These are phyloP conservation scores for Ceratonia siliqua DNA, from an alignment of 306 rosid genomes.

Conservation along the genomic window DNA sequence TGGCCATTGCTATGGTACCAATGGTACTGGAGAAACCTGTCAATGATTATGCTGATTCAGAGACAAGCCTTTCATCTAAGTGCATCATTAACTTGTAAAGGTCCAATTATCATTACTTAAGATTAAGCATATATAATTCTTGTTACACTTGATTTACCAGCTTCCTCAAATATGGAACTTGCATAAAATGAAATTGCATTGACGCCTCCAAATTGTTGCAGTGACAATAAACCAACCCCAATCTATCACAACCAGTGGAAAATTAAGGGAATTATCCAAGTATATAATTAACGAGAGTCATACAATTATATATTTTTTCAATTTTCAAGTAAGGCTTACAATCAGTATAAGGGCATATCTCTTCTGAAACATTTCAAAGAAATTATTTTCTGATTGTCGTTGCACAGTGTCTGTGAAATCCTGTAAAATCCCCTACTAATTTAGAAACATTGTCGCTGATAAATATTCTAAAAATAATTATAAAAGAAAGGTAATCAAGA, in stretches of 20 bases:
- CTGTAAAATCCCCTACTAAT: background rate
- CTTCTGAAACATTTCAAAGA: conserved; percentile 37
- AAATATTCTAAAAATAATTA: background rate
- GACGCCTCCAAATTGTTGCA: conserved; percentile 13
- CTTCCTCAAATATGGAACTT: conserved; percentile 23
- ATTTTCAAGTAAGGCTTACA: conserved; percentile 5
- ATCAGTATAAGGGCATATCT: conserved; percentile 28
- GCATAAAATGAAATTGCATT: conserved; percentile 7
- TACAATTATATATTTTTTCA: background rate
- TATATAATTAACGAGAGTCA: background rate
- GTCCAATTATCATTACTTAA: background rate
- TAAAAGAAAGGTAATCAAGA: background rate
- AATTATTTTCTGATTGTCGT: background rate
- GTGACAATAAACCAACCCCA: conserved; percentile 28
- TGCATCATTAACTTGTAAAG: too few relatives aligned
- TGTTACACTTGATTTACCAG: conserved; percentile 6
- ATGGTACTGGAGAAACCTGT: conserved; percentile 26
- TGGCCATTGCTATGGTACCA: conserved; percentile 16
- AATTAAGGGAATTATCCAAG: background rate
- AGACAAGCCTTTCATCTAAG: background rate
- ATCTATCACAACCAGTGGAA: background rate
- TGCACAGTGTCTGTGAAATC: background rate
- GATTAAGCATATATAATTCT: background rate
- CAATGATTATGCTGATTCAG: background rate
- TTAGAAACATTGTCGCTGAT: too few relatives aligned